phyloP scores from a whole-genome alignment of 805 yeast genomes.

The Cyberlindnera xishuangbannaensis region DNA sequence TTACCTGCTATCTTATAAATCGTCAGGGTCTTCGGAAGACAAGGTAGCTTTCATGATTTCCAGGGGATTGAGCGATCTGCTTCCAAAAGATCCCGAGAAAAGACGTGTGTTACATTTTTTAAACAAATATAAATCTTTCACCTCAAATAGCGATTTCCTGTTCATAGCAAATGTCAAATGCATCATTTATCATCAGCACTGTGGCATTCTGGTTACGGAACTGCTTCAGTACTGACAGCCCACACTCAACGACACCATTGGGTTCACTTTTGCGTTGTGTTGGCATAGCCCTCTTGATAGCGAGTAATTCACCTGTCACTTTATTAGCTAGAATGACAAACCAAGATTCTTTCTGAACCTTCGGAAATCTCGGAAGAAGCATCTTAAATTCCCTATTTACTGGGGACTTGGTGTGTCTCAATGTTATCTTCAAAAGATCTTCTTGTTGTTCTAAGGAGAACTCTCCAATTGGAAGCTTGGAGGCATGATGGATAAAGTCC shows the following conservation, averaged over 20 bases:
- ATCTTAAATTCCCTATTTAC: conserved; percentile 56
- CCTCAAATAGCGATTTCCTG: conserved; percentile 12
- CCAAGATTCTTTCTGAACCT: conserved; percentile 92
- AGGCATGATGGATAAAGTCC: conserved; percentile 47
- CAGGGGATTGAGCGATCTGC: too few relatives aligned
- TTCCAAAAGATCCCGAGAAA: too few relatives aligned
- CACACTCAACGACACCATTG: conserved; percentile 31
- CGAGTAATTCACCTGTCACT: conserved; percentile 45
- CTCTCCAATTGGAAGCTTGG: conserved; percentile 60
- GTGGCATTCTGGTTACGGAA: conserved; percentile 40
- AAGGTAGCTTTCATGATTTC: background rate
- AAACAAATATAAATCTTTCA: background rate
- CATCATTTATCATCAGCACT: conserved; percentile 58
- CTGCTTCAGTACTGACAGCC: conserved; percentile 44
- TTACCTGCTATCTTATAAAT: too few relatives aligned
- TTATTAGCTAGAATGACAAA: conserved; percentile 58
- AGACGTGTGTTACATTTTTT: too few relatives aligned
- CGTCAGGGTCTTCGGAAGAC: too few relatives aligned
- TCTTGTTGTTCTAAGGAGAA: conserved; percentile 32
- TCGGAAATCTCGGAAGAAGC: conserved; percentile 78
- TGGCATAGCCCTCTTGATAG: conserved; percentile 76
- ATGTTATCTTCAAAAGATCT: conserved; percentile 35
- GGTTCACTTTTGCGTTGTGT: conserved; percentile 24
- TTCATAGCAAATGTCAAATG: conserved; percentile 48
- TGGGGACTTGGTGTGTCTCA: conserved; percentile 47